A percentile compares a stretch with the other conserved stretches of the same genome.
Conservation (phyloP, 1,284 basidiomycete species). For the Phellopilus nigrolimitatus region DNA sequence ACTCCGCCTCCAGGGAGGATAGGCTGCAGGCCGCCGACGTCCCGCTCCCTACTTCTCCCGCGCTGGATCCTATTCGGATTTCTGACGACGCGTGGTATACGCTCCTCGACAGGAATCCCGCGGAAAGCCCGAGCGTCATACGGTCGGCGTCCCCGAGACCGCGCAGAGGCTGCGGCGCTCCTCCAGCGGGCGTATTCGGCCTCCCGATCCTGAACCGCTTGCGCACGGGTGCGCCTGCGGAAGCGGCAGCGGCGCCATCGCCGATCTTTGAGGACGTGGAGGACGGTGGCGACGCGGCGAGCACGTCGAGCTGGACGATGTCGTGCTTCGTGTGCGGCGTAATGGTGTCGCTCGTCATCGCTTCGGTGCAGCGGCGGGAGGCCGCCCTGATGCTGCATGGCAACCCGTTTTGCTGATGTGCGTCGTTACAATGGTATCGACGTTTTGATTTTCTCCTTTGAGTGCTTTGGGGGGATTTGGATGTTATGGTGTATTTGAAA, state of each 20-base stretch:
- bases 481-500: too few species aligned
- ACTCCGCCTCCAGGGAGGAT: too few species aligned
- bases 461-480: too few species aligned
- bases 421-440: not conserved
- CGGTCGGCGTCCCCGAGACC: too few species aligned
- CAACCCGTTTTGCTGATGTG: constrained; percentile 9
- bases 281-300: not conserved
- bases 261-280: constrained; percentile 17
- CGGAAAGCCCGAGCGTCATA: not conserved
- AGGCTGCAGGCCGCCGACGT: not conserved
- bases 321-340: constrained; percentile 19
- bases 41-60: too few species aligned
- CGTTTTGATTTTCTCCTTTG: too few species aligned
- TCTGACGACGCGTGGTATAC: too few species aligned
- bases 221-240: not conserved
- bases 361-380: constrained; percentile 11
- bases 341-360: constrained; percentile 8
- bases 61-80: too few species aligned
- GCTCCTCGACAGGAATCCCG: too few species aligned
- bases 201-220: not conserved
- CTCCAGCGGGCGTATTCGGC: too few species aligned
- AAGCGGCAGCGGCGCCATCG: constrained; percentile 1
- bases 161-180: not conserved
- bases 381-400: constrained; percentile 10
- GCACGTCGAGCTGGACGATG: constrained; percentile 15